Conservation (phyloP, 768 basidiomycete species). For the Cantharellus anzutake region DNA sequence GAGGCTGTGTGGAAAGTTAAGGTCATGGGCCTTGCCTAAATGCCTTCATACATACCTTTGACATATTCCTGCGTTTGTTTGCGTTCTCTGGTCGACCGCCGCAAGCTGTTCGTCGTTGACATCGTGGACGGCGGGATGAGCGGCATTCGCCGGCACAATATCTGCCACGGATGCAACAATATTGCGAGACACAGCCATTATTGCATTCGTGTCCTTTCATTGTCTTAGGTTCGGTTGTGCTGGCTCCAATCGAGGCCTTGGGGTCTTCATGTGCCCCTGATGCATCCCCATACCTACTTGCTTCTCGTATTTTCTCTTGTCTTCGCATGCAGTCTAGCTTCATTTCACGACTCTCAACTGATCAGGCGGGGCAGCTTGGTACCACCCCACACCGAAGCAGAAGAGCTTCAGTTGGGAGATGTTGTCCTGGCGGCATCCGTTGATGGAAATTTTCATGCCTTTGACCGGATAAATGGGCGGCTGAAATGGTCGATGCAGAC, state of each 20-base stretch:
- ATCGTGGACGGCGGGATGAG: neutral
- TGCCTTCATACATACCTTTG: neutral
- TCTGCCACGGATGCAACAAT: neutral
- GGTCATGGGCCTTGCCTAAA: no score
- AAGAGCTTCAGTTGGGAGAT: constrained; percentile 51
- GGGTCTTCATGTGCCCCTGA: no score
- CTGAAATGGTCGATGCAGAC: constrained; percentile 74
- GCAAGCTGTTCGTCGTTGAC: neutral
- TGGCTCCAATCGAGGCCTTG: neutral
- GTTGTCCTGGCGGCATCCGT: constrained; percentile 81
- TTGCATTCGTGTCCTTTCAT: neutral
- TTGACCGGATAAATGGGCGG: constrained; percentile 70
- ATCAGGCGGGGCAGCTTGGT: neutral
- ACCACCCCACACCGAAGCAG: neutral
- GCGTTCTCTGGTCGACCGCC: neutral
- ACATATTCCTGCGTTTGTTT: neutral
- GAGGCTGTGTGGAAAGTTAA: no score
- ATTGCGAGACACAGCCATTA: neutral
- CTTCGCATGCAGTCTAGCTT: no score
- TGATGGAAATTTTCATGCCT: constrained; percentile 86
- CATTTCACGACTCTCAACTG: no score
- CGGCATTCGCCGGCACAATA: neutral
- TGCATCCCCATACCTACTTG: no score
- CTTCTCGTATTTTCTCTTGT: constrained; percentile 6
- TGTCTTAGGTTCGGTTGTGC: neutral